Evolutionary conservation across 495 filamentous ascomycete species (phyloP).

Genomic region (Annulohypoxylon bovei): DNA sequence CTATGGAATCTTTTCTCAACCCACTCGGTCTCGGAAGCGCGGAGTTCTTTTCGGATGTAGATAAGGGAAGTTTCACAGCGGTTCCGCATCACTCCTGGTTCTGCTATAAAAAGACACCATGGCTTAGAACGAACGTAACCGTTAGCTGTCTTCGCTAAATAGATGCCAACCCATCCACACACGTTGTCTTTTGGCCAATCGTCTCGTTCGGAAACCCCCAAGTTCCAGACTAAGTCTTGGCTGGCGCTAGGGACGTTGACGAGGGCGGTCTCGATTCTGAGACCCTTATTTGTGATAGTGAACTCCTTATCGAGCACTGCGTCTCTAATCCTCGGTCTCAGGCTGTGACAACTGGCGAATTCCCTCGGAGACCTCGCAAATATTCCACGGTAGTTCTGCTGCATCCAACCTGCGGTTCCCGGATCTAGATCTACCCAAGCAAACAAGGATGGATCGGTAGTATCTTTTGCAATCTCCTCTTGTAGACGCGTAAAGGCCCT

Average conservation of each 20-base stretch:
- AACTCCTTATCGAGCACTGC: background rate
- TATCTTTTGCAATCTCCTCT: constrained; percentile 31
- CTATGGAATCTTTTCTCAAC: background rate
- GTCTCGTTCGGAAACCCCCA: background rate
- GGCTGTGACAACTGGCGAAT: background rate
- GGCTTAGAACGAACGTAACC: background rate
- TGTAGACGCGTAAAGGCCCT: constrained; percentile 34
- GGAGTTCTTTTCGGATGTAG: background rate
- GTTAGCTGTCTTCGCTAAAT: background rate
- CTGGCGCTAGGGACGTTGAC: background rate
- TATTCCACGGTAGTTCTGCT: constrained; percentile 3
- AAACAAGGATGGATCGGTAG: constrained; percentile 24
- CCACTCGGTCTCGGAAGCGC: background rate
- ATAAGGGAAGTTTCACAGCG: background rate
- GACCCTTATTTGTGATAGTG: background rate
- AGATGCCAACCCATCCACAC: background rate
- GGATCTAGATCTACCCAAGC: constrained; percentile 9
- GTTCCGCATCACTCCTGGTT: background rate
- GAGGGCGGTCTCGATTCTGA: background rate
- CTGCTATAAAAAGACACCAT: background rate
- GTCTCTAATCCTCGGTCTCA: background rate
- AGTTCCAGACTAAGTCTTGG: background rate
- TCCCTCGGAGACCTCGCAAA: constrained; percentile 14
- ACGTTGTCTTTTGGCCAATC: background rate
- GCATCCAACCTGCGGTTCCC: background rate